Base-by-base conservation (phyloP, 164 flowering plant genomes). In the Hamamelis virginiana region DNA sequence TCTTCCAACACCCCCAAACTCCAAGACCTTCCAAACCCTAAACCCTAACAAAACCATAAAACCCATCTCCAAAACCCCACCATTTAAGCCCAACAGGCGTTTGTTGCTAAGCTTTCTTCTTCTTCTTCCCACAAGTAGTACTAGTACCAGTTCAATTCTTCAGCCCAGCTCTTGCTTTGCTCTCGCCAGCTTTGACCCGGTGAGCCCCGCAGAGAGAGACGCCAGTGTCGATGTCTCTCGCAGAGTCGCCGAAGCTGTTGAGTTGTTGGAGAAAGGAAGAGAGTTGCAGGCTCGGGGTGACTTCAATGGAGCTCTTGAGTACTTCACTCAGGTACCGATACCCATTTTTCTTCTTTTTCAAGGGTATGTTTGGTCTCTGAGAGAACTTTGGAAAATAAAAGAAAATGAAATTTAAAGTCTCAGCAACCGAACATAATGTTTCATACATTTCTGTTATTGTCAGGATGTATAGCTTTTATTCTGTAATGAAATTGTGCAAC, bases 231-330 rank as follows among this genome's bases (percentile, higher is more conserved):
- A 57, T 1, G 64, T 82, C 22, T 68, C 87, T 23, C 69, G 33
- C 22, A 76, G 91, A 53, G 67, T 87, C 4, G 57, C 81, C 0
- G 77, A 79, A 19, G 91, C 89, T 3, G 66, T 87, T 21, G 81
- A 70, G 25, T 75, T 87, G 77, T 79, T 87, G 45, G 91, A 87
- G 63, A 84, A 71, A 74, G 91, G 87, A 1, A 81, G 77, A 66
- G 87, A 85, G 19, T 82, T 85, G 73, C 89, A 87, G 79, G 91
- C 87, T 53, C 76, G 78, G 48, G 91, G 91, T 12, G 86, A 87
- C 71, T 87, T 87, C 58, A 47, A 16, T 52, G 72, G 69, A 53
- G 91, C 91, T 63, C 85, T 87, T 15, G 53, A 70, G 9, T 87
- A 71, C 73, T 87, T 85, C 80, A 79, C 85, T 63, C 78, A 76